phyloP scores from a whole-genome alignment of 345 rosid genomes.

The Physaria fendleri region DNA sequence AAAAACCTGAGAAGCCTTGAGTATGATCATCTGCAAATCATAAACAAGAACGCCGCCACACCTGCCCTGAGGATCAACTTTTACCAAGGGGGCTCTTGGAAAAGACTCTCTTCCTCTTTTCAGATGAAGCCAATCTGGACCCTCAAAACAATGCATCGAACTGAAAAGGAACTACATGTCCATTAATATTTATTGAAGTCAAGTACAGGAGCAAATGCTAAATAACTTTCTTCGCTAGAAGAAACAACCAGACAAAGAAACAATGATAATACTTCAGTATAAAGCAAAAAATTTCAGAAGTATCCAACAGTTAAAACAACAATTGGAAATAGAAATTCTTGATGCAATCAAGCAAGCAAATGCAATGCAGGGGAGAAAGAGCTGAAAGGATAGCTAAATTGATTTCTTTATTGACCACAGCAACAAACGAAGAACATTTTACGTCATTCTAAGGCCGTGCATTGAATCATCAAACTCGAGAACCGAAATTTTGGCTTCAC shows the following conservation, averaged over 20 bases:
- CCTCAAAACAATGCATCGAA: constrained; percentile 99
- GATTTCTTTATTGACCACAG: neutral
- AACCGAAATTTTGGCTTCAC: constrained; percentile 76
- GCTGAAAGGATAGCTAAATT: neutral
- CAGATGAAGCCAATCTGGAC: constrained; percentile 91
- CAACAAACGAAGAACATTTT: neutral
- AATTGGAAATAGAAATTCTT: neutral
- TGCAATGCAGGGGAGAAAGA: neutral
- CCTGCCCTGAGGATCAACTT: constrained; percentile 99
- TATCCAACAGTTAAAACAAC: neutral
- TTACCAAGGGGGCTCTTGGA: constrained; percentile 74
- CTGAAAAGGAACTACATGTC: constrained; percentile 39
- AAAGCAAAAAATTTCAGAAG: neutral
- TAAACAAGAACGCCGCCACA: constrained; percentile 88
- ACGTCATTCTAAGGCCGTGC: constrained; percentile 74
- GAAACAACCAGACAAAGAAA: neutral
- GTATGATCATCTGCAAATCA: constrained; percentile 92
- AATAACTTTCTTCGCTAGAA: neutral
- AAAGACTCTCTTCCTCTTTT: constrained; percentile 94
- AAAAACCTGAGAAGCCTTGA: constrained; percentile 87
- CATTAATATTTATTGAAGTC: neutral
- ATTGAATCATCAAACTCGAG: constrained; percentile 91
- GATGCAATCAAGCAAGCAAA: neutral
- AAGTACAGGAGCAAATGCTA: neutral
- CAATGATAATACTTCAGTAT: neutral